phyloP scores from a whole-genome alignment of 345 rosid genomes.

The Aurinia saxatilis region DNA sequence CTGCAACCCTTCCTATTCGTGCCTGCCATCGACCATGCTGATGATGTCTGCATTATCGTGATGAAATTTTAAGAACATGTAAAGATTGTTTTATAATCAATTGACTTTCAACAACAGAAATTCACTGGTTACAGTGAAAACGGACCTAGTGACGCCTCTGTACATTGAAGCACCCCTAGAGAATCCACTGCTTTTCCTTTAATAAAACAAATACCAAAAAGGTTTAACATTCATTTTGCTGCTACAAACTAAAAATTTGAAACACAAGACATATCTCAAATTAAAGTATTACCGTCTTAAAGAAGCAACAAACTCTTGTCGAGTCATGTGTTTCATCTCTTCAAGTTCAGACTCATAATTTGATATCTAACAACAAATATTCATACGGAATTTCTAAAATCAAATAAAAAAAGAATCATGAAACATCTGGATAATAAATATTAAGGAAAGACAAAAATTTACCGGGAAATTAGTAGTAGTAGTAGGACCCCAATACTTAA shows the following conservation, averaged over 20 bases:
- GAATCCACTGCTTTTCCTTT: slow-evolving; percentile 93
- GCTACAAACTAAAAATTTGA: no score
- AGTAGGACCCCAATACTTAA: slow-evolving; percentile 95
- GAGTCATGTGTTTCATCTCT: slow-evolving; percentile 89
- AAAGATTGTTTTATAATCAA: background rate
- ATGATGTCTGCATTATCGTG: slow-evolving; percentile 56
- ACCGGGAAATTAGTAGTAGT: slow-evolving; percentile 91
- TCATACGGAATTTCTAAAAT: background rate
- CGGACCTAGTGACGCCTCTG: slow-evolving; percentile 90
- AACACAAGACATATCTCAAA: background rate
- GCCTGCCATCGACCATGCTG: slow-evolving; percentile 99
- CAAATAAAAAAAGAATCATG: background rate
- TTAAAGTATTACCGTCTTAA: slow-evolving; percentile 53
- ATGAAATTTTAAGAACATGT: background rate
- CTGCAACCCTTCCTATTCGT: slow-evolving; percentile 94
- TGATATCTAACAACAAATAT: slow-evolving; percentile 36
- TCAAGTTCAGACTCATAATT: slow-evolving; percentile 78
- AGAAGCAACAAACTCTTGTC: slow-evolving; percentile 95
- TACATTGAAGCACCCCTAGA: slow-evolving; percentile 96
- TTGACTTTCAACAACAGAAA: background rate
- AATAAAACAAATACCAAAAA: background rate
- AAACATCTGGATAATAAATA: background rate
- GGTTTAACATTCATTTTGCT: no score
- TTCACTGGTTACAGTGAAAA: background rate
- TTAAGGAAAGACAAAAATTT: background rate